Conservation (phyloP, 208 protist genomes). For the Trypanosoma scelopori region DNA sequence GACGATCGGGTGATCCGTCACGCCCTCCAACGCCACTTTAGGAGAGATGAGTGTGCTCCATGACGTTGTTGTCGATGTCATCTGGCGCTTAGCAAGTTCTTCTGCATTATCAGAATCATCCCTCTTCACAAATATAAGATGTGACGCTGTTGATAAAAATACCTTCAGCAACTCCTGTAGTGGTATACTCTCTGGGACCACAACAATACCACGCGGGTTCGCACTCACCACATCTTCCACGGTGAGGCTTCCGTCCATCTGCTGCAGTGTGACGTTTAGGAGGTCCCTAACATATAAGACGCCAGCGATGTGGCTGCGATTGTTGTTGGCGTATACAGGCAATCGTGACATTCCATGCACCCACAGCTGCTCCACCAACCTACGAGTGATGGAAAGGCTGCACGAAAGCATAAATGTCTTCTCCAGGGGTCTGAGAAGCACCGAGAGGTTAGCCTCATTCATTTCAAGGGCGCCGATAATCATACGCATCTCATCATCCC, state of each 20-base stretch:
- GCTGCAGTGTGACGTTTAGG: conserved; percentile 40
- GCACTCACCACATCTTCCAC: conserved; percentile 53
- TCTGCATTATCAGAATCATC: not conserved
- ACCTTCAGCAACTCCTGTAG: conserved; percentile 59
- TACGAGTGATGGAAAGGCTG: conserved; percentile 31
- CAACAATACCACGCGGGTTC: conserved; percentile 57
- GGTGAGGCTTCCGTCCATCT: conserved; percentile 35
- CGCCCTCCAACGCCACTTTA: not conserved
- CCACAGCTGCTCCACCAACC: conserved; percentile 62
- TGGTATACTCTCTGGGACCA: conserved; percentile 39
- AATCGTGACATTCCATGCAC: conserved; percentile 71
- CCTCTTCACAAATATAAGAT: conserved; percentile 62
- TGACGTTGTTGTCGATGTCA: not conserved
- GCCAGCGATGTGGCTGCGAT: conserved; percentile 50
- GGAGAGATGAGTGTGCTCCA: not conserved
- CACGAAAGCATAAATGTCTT: conserved; percentile 55
- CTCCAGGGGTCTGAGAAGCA: conserved; percentile 60
- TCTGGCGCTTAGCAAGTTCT: not conserved
- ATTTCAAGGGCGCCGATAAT: conserved; percentile 76
- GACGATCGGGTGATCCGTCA: conserved; percentile 6
- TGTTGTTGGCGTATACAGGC: conserved; percentile 49
- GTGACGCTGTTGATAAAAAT: conserved; percentile 51
- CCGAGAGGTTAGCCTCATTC: conserved; percentile 47
- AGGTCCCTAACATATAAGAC: conserved; percentile 79
- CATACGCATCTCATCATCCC: conserved; percentile 65